Conservation (phyloP, 306 rosid species). For the Prunus kanzakura region DNA sequence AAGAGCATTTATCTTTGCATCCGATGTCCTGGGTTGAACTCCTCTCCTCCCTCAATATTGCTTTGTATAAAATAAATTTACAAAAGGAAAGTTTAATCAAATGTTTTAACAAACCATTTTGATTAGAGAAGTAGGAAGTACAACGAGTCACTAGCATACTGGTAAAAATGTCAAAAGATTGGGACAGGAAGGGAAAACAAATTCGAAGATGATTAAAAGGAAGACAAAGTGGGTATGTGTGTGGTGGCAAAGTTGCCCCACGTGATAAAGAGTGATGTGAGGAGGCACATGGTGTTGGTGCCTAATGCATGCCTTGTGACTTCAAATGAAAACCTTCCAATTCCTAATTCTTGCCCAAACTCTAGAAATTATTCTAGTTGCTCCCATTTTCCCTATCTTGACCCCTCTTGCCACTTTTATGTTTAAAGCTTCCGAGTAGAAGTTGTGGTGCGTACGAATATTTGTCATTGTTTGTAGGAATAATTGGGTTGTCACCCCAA, state of each 20-base stretch:
- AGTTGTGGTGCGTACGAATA: background rate
- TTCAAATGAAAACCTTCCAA: slow-evolving; percentile 3
- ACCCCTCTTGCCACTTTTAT: background rate
- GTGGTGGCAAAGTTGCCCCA: slow-evolving; percentile 61
- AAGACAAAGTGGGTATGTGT: slow-evolving; percentile 43
- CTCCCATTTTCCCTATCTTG: background rate
- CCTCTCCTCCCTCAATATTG: too few species aligned
- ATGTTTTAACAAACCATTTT: background rate
- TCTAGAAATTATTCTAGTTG: background rate
- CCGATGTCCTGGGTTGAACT: too few species aligned
- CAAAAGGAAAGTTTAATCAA: too few species aligned
- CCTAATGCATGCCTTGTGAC: background rate
- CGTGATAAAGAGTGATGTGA: slow-evolving; percentile 53
- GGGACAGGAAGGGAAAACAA: slow-evolving; percentile 12
- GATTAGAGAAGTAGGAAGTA: background rate
- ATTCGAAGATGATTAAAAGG: slow-evolving; percentile 29
- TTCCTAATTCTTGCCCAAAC: slow-evolving; percentile 5
- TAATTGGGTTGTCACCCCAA: slow-evolving; percentile 1
- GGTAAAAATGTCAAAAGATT: background rate
- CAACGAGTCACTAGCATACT: too few species aligned
- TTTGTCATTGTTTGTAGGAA: background rate
- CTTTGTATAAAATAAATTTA: too few species aligned
- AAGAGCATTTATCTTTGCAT: too few species aligned
- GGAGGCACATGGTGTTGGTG: slow-evolving; percentile 51
- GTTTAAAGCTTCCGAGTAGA: background rate